Evolutionary conservation across 768 basidiomycete species (phyloP).

Genomic region (Suillus cothurnatus): DNA sequence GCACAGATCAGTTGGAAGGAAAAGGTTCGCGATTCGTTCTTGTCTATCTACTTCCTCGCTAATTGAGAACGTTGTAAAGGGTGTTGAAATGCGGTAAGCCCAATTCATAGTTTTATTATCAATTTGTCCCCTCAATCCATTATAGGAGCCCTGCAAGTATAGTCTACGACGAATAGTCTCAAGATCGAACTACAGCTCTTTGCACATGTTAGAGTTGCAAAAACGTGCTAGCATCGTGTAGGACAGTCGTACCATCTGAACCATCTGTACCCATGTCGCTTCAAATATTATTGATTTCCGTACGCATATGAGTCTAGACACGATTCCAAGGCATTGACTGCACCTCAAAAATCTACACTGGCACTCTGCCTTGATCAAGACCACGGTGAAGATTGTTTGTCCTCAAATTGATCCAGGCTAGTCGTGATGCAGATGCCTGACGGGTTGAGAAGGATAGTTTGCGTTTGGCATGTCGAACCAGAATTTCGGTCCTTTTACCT

Average conservation of each 20-base stretch:
- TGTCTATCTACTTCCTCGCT: not conserved
- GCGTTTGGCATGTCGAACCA: no score
- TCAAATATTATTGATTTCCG: not conserved
- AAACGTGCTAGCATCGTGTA: not conserved
- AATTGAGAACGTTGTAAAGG: slow-evolving; percentile 22
- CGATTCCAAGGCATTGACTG: not conserved
- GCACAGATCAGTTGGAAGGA: slow-evolving; percentile 43
- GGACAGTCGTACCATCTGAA: not conserved
- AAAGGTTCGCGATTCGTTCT: slow-evolving; percentile 24
- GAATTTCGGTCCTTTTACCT: no score
- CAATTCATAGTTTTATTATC: not conserved
- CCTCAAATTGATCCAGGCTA: not conserved
- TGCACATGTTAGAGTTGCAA: not conserved
- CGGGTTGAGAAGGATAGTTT: not conserved
- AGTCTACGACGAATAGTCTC: not conserved
- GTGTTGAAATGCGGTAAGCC: slow-evolving; percentile 32
- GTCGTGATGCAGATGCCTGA: not conserved
- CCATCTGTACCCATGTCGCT: not conserved
- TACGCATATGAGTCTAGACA: not conserved
- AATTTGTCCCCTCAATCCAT: not conserved
- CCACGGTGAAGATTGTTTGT: not conserved
- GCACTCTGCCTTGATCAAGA: not conserved
- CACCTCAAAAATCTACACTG: not conserved
- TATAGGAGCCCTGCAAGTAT: slow-evolving; percentile 7
- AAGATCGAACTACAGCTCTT: not conserved